Percentiles rank a stretch among this genome's conserved stretches.
phyloP scores from a whole-genome alignment of 345 rosid genomes.

The Angophora floribunda region DNA sequence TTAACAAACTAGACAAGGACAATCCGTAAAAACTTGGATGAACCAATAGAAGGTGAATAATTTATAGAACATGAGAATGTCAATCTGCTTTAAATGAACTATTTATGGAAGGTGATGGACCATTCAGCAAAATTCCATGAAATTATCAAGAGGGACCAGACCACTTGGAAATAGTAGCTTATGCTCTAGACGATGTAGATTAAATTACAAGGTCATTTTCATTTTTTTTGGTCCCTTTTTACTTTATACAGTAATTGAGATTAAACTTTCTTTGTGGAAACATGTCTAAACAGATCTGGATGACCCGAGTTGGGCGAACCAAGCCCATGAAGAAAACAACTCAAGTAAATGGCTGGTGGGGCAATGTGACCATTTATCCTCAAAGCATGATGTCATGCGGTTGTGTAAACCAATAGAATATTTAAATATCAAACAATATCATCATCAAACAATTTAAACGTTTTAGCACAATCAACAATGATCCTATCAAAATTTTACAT shows the following conservation, averaged over 20 bases:
- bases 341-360: neutral
- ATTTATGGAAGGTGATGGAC: neutral
- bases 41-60: neutral
- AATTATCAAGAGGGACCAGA: neutral
- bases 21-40: neutral
- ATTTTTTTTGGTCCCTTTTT: neutral
- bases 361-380: neutral
- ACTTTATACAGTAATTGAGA: neutral
- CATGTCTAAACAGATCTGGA: neutral
- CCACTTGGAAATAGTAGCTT: neutral
- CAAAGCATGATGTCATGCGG: neutral
- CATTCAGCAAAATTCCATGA: neutral
- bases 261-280: neutral
- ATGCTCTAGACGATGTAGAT: neutral
- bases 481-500: no score
- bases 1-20: neutral
- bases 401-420: neutral
- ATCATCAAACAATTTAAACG: no score
- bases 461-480: neutral
- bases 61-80: neutral
- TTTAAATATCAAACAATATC: no score
- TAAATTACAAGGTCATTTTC: neutral
- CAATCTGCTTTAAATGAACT: neutral
- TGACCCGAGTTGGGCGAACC: neutral
- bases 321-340: neutral